Conservation (phyloP, 2,329 filamentous ascomycete genomes). For the Pyrenophora seminiperda region DNA sequence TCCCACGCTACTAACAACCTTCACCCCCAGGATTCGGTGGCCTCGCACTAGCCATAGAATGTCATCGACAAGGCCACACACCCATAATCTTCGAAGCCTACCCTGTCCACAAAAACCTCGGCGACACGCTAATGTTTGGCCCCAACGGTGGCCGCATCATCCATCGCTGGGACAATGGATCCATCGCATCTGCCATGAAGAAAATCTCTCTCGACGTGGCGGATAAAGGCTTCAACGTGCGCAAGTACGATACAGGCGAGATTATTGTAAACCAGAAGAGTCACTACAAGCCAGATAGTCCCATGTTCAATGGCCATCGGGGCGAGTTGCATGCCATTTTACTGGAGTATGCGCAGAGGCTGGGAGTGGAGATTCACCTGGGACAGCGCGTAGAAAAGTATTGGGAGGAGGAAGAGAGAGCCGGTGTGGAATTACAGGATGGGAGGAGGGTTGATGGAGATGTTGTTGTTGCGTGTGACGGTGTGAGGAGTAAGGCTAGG, state of each 20-base stretch:
- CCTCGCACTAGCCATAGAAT: constrained; percentile 66
- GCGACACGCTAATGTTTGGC: constrained; percentile 67
- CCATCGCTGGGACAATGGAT: constrained; percentile 60
- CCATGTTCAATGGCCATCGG: constrained; percentile 61
- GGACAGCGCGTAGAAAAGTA: constrained; percentile 59
- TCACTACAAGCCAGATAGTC: constrained; percentile 56
- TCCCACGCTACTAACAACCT: background rate
- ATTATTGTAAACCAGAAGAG: constrained; percentile 61
- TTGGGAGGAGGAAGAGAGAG: constrained; percentile 57
- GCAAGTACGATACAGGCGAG: constrained; percentile 64
- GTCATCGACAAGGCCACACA: constrained; percentile 65
- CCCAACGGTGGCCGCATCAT: constrained; percentile 66
- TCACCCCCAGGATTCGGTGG: constrained; percentile 60
- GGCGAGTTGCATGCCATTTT: constrained; percentile 65
- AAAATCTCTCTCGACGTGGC: constrained; percentile 58
- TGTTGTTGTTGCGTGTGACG: constrained; percentile 58
- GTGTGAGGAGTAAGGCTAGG: constrained; percentile 58
- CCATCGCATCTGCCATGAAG: constrained; percentile 54
- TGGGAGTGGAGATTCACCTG: constrained; percentile 61
- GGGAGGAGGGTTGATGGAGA: constrained; percentile 56
- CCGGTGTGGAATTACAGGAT: constrained; percentile 58
- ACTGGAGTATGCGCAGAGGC: constrained; percentile 61
- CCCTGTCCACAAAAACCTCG: constrained; percentile 60
- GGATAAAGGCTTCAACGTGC: constrained; percentile 65
- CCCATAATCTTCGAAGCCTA: constrained; percentile 65